Base-by-base conservation (phyloP, 371 early-diverging fungal genomes). In the Smittium mucronatum region DNA sequence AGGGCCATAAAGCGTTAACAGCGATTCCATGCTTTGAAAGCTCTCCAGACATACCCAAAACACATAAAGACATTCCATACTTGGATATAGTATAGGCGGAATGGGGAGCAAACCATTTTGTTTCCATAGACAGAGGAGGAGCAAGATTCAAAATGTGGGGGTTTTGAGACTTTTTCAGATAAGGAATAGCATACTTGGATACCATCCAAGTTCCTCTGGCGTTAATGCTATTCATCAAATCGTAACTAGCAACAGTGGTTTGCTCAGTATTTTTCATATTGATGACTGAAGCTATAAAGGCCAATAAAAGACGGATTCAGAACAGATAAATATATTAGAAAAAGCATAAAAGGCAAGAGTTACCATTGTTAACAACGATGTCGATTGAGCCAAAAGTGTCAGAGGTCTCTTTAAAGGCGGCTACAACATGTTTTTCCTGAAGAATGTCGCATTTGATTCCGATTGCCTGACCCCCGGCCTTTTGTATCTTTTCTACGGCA, bases 1-100 rank as follows among this genome's bases (percentile, higher is more conserved):
- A 66, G 16, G 93, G 93, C 93, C 93, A 92, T 36, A 92, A 81
- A 0, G 88, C 85, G 58, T 92, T 92, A 63, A 87, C 91, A 0
- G 87, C 92, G 58, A 92, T 81, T 33, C 88, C 87, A 71, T 86
- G 70, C 34, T 73, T 63, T 16, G 77, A 72, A 33, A 91, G 78
- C 76, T 92, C 92, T 16, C 81, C 89, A 16, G 88, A 74, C 80
- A 88, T 78, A 34, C 92, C 92, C 35, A 89, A 73, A 1, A 87
- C 87, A 57, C 81, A 83, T 80, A 91, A 77, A 17, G 84, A 82
- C 92, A 91, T 91, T 74, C 84, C 80, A 60, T 76, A 88, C 81
- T 91, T 91, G 66, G 89, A 82, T 64, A 91, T 88, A 2, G 87
- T 81, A 75, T 92, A 92, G 1, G 89, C 90, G 34, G 85, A 85